Base-by-base conservation (phyloP, 177 flowering plant species). In the Vitis hybrid region DNA sequence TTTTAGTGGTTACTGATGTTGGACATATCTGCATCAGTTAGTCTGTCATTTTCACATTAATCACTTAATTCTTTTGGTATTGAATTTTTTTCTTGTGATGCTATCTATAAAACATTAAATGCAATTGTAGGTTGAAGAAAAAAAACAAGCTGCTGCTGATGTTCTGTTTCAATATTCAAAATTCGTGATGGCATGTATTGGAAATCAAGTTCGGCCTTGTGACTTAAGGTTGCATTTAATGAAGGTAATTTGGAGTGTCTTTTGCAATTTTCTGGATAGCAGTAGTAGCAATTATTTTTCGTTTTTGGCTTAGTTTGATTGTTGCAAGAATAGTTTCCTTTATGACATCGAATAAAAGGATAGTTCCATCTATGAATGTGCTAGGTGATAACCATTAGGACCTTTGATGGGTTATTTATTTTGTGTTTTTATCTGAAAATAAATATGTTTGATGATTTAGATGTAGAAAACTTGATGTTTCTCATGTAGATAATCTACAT, bases 101-200 rank as follows among this genome's bases (percentile, higher is more conserved):
- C 6, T 30, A 46, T 17, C 64, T 24, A 52, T 18, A 50, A 10
- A 64, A 35, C 21, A 6, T 56, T 17, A 1, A n/a, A 48, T 19
- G 21, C 40, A 54, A 59, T 63, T 71, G 70, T 84, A 91, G 98
- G 78, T 77, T 74, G 93, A 91, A 67, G 92, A 86, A 78, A 93
- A 78, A 74, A 95, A 89, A 87, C 93, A 91, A 81, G 97, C 97
- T 61, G 98, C 98, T 66, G 93, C 94, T 15, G 97, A 95, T 84
- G 98, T 89, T 51, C 52, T 91, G 75, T 87, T 78, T 73, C 82
- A 88, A 2, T 90, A 95, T 76, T 95, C 97, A 21, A 85, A 81
- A 70, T 91, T 93, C 78, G 96, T 79, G 55, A 82, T 93, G 92
- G 96, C 90, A 12, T 91, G 94, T 71, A 82, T 95, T 66, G 99